Conservation (phyloP, 2,329 filamentous ascomycete species). For the Aspergillus fijiensis region DNA sequence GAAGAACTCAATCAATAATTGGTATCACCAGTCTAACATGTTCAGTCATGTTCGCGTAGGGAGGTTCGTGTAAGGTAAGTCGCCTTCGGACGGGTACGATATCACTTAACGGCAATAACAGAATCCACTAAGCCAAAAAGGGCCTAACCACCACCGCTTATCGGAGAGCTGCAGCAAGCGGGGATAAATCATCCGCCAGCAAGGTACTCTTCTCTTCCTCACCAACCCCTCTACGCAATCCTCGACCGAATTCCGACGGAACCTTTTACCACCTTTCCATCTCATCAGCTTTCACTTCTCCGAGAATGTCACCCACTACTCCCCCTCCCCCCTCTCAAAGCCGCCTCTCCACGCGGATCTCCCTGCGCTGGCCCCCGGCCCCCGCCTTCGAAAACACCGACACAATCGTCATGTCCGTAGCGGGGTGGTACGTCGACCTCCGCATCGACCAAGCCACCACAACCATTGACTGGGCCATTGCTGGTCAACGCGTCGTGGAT, state of each 20-base stretch:
- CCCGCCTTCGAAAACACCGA: slow-evolving; percentile 44
- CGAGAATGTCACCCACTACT: background rate
- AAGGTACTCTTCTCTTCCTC: background rate
- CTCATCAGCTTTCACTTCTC: background rate
- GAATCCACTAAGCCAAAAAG: background rate
- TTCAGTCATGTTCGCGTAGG: too few species aligned
- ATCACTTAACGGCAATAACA: background rate
- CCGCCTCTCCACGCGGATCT: slow-evolving; percentile 42
- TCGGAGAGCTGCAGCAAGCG: background rate
- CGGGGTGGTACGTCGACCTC: slow-evolving; percentile 46
- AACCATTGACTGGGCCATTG: slow-evolving; percentile 46
- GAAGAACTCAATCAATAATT: too few species aligned
- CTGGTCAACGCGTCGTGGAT: slow-evolving; percentile 42
- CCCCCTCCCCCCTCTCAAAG: slow-evolving; percentile 4
- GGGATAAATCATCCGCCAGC: background rate
- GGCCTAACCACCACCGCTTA: background rate
- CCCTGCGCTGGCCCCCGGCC: slow-evolving; percentile 45
- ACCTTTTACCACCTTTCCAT: background rate
- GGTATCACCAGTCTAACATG: too few species aligned
- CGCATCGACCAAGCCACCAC: slow-evolving; percentile 39
- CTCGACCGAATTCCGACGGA: background rate
- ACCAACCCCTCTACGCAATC: background rate
- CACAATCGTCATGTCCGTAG: slow-evolving; percentile 45
- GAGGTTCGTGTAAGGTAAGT: too few species aligned
- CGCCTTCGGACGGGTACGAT: too few species aligned